phyloP scores from a whole-genome alignment of 306 rosid genomes.

The Begonia peltatifolia region DNA sequence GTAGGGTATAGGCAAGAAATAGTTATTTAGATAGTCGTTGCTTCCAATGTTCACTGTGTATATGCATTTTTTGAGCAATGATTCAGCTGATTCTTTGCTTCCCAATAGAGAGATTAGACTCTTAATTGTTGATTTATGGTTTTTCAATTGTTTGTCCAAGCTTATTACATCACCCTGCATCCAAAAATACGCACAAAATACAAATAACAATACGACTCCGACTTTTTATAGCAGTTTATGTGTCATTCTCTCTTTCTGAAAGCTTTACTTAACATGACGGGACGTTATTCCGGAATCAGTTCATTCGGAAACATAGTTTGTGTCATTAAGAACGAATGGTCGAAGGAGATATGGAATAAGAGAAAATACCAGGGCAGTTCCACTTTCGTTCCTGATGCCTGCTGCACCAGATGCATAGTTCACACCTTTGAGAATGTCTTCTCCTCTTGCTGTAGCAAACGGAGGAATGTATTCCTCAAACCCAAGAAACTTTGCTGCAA shows the following conservation, averaged over 20 bases:
- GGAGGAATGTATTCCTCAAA: constrained; percentile 38
- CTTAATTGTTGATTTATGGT: constrained; percentile 8
- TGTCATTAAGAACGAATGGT: neutral
- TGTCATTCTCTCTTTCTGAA: no score
- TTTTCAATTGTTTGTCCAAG: constrained; percentile 8
- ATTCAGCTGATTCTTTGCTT: neutral
- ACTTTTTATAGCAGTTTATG: no score
- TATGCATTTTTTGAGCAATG: constrained; percentile 13
- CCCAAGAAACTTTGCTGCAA: constrained; percentile 53
- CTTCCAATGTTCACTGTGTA: constrained; percentile 8
- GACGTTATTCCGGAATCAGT: neutral
- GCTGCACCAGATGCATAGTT: constrained; percentile 68
- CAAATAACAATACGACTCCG: no score
- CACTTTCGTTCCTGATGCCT: constrained; percentile 36
- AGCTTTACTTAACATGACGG: neutral
- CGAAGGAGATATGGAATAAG: neutral
- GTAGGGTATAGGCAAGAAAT: constrained; percentile 6
- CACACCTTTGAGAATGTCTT: constrained; percentile 28
- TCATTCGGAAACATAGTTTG: neutral
- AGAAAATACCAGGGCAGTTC: constrained; percentile 6
- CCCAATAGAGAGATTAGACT: neutral
- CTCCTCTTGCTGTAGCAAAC: constrained; percentile 14
- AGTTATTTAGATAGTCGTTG: constrained; percentile 16
- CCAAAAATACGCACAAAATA: neutral
- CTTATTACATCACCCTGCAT: constrained; percentile 15